These are phyloP conservation scores for Penium margaritaceum DNA, from an alignment of 139 green algal species.

Conservation along the genomic window DNA sequence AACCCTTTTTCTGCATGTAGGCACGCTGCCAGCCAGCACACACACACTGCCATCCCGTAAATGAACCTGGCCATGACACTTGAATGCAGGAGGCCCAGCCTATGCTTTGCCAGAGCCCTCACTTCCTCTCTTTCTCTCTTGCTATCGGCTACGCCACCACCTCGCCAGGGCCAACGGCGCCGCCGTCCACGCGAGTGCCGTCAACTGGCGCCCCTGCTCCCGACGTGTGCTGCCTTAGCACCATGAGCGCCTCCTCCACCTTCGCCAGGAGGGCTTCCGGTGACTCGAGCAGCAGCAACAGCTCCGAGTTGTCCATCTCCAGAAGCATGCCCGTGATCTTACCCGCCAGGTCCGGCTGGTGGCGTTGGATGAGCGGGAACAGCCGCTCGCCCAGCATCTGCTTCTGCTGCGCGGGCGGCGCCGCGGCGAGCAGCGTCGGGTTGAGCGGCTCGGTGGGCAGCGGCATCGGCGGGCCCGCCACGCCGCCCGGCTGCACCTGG, in stretches of 20 bases:
- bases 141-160: no score
- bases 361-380: conserved; percentile 50
- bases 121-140: no score
- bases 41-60: no score
- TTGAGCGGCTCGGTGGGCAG: conserved; percentile 15
- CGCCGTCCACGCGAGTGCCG: neutral
- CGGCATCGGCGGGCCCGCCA: conserved; percentile 9
- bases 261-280: conserved; percentile 47
- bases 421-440: conserved; percentile 20
- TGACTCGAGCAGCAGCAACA: conserved; percentile 55
- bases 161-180: no score
- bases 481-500: no score
- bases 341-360: conserved; percentile 44
- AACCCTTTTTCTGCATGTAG: no score
- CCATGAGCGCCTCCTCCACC: conserved; percentile 50
- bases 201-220: neutral
- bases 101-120: no score
- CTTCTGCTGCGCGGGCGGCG: conserved; percentile 25
- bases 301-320: conserved; percentile 60
- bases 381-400: conserved; percentile 57
- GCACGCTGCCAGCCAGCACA: no score
- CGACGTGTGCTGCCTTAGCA: conserved; percentile 32
- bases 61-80: no score
- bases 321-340: conserved; percentile 67
- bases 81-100: no score